These are phyloP conservation scores for Phytophthora cryptogea DNA, from an alignment of 352 stramenopile species.

Conservation along the genomic window DNA sequence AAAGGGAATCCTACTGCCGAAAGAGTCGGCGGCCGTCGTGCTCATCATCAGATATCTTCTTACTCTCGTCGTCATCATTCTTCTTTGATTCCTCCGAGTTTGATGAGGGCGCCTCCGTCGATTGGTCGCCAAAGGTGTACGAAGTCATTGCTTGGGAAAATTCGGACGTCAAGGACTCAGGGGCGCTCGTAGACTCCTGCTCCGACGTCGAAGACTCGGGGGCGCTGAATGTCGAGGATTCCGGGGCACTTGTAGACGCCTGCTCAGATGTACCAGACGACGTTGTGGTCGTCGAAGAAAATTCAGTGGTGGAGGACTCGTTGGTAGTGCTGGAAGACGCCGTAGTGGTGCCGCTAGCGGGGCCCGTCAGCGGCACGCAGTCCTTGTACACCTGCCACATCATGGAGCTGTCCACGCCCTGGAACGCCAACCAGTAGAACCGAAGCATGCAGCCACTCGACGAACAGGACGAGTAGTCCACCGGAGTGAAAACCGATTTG, in stretches of 20 bases:
- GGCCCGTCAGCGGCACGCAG: neutral
- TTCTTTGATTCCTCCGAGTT: slow-evolving; percentile 1
- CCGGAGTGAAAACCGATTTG: slow-evolving; percentile 26
- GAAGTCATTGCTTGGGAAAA: neutral
- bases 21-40: neutral
- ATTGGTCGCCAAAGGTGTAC: neutral
- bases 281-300: neutral
- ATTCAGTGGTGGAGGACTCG: neutral
- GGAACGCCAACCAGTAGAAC: slow-evolving; percentile 34
- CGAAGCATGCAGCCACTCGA: slow-evolving; percentile 22
- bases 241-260: neutral
- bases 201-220: neutral
- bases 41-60: neutral
- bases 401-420: slow-evolving; percentile 14
- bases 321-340: neutral
- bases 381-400: slow-evolving; percentile 19
- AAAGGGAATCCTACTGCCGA: neutral
- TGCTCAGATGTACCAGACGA: neutral
- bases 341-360: neutral
- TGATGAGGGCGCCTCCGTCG: neutral
- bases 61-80: neutral
- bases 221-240: neutral
- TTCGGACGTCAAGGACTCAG: neutral
- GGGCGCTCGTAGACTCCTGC: neutral
- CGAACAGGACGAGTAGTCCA: slow-evolving; percentile 9